phyloP scores from a whole-genome alignment of 164 flowering plant species.

The Santalum album region DNA sequence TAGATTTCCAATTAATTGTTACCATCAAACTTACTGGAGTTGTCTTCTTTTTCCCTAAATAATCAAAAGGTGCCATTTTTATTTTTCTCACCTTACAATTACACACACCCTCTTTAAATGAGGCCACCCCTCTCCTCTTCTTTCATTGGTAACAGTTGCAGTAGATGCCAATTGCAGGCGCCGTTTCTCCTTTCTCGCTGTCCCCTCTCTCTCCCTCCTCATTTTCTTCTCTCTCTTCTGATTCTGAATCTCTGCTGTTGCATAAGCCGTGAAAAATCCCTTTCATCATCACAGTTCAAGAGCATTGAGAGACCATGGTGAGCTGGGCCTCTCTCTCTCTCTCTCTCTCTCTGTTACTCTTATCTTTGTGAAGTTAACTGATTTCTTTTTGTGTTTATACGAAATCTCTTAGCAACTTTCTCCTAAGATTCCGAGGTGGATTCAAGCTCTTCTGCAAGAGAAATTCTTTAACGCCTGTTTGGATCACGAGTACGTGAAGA shows the following conservation, averaged over 20 bases:
- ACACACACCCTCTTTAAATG: background rate
- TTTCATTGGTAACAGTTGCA: background rate
- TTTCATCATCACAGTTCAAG: background rate
- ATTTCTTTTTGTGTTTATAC: background rate
- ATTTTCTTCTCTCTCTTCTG: background rate
- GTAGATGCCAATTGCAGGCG: too few relatives aligned
- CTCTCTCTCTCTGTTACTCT: background rate
- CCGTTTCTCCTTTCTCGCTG: background rate
- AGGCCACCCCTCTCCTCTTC: background rate
- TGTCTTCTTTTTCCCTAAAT: too few relatives aligned
- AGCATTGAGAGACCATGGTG: background rate
- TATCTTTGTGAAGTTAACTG: background rate
- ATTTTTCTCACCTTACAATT: too few relatives aligned
- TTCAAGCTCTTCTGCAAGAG: slow-evolving; percentile 48
- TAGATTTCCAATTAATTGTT: too few relatives aligned
- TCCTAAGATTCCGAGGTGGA: slow-evolving; percentile 49
- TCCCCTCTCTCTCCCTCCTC: background rate
- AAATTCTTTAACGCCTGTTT: slow-evolving; percentile 71
- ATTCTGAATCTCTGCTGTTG: background rate
- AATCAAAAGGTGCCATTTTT: too few relatives aligned
- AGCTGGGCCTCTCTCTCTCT: background rate
- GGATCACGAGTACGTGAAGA: slow-evolving; percentile 57
- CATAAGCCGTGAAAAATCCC: background rate
- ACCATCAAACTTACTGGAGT: too few relatives aligned
- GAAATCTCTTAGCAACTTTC: slow-evolving; percentile 18